phyloP scores from a whole-genome alignment of 1,139 yeast genomes.

The Yamadazyma kanchanaburiensis region DNA sequence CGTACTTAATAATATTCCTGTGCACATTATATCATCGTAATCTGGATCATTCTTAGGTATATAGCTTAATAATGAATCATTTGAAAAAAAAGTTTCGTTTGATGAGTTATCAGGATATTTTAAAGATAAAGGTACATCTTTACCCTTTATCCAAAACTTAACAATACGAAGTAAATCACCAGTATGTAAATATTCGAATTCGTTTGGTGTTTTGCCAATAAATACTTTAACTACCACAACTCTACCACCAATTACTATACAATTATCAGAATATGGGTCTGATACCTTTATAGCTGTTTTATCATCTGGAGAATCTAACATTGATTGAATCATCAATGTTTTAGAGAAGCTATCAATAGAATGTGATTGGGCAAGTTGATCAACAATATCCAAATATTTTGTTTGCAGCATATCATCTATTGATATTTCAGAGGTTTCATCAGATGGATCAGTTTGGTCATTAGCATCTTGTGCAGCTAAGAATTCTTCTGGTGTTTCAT shows the following conservation, averaged over 20 bases:
- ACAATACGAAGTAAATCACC: slow-evolving; percentile 35
- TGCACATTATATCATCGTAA: slow-evolving; percentile 23
- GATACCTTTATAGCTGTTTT: slow-evolving; percentile 14
- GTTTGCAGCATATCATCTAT: no score
- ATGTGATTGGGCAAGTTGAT: no score
- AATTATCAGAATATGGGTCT: slow-evolving; percentile 28
- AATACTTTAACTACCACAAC: slow-evolving; percentile 37
- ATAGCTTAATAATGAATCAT: neutral
- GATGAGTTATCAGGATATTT: neutral
- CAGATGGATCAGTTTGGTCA: no score
- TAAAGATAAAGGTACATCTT: neutral
- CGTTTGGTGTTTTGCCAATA: slow-evolving; percentile 18
- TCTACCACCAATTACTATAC: slow-evolving; percentile 28
- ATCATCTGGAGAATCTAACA: slow-evolving; percentile 10
- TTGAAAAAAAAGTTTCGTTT: slow-evolving; percentile 1
- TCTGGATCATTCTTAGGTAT: slow-evolving; percentile 1
- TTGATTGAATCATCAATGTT: slow-evolving; percentile 26
- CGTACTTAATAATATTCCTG: slow-evolving; percentile 30
- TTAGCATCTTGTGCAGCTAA: no score
- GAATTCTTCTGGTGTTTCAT: no score
- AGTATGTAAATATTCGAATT: slow-evolving; percentile 23
- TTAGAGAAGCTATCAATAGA: slow-evolving; percentile 22
- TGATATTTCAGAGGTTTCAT: no score
- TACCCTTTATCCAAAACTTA: slow-evolving; percentile 21
- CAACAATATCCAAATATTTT: no score